Evolutionary conservation across 208 protist species (phyloP), one percentile per base, ranked within the genome.

Genomic region (Trypanosoma melophagium): DNA sequence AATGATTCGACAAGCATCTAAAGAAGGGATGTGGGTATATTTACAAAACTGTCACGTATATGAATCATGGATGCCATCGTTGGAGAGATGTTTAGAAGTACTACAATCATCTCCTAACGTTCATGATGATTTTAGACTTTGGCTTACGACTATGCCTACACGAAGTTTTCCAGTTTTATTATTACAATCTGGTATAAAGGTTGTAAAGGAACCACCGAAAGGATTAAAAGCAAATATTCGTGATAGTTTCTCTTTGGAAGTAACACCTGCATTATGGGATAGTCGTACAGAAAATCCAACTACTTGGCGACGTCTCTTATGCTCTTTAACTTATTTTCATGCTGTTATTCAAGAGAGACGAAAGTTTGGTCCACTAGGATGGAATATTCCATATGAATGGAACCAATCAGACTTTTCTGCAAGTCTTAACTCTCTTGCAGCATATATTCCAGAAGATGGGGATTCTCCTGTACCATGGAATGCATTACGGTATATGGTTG

Each of bases 201-300:
- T 99, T 56, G 96, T 98, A 24, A 98, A 98, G 78, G 98, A 99
- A 77, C 95, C 98, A 10, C 98, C 98, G 25, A 96, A 95, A 69
- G 97, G 97, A 40, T 63, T 99, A 25, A 97, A 97, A 76, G 92
- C 92, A 17, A 98, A 98, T 78, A 84, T 99, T 63, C 83, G 86
- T 35, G 84, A 96, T 56, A 90, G 86, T 28, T 94, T 97, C 75
- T 53, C 79, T 13, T 68, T 74, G 19, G 76, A 87, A 17, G 74
- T 95, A 52, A 88, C 78, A 10, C 75, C 81, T 25, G 84, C 93
- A 17, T 52, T 95, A 47, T 97, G 90, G 85, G 80, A 98, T 57
- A 83, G 81, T 66, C 80, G 74, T 56, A 77, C 81, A 24, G 79
- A 74, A 42, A 97, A 97, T 78, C 70, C 92, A 7, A 81, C 72